phyloP scores from a whole-genome alignment of 1,284 basidiomycete genomes.

The Cronartium ribicola region DNA sequence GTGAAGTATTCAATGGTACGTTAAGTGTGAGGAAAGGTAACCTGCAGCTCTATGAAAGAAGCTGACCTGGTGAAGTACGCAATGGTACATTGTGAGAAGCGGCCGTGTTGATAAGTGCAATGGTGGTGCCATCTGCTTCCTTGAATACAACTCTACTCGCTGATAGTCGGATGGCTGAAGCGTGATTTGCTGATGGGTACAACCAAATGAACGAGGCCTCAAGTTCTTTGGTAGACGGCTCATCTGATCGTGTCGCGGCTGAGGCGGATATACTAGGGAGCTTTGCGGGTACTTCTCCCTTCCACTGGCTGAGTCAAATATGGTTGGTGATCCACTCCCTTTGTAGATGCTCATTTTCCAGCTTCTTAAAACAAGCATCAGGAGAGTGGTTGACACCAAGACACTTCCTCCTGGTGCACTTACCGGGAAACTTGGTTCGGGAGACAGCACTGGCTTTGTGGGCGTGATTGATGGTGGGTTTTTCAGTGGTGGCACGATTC shows the following conservation, averaged over 20 bases:
- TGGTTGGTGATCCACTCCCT: neutral
- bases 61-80: no score
- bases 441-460: neutral
- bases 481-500: neutral
- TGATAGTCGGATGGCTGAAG: neutral
- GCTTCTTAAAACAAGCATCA: neutral
- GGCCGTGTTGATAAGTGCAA: neutral
- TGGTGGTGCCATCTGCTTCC: neutral
- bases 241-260: neutral
- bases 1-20: no score
- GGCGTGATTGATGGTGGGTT: neutral
- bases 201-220: neutral
- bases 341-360: neutral
- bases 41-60: no score
- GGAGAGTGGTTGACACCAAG: neutral
- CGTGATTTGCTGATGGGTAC: neutral
- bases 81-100: neutral
- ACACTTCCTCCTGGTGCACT: neutral
- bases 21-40: no score
- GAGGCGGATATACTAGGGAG: neutral
- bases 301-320: neutral
- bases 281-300: neutral
- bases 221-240: neutral
- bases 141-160: no score
- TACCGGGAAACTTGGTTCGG: neutral